Conservation (phyloP, 2,329 filamentous ascomycete species). For the Colletotrichum tofieldiae region DNA sequence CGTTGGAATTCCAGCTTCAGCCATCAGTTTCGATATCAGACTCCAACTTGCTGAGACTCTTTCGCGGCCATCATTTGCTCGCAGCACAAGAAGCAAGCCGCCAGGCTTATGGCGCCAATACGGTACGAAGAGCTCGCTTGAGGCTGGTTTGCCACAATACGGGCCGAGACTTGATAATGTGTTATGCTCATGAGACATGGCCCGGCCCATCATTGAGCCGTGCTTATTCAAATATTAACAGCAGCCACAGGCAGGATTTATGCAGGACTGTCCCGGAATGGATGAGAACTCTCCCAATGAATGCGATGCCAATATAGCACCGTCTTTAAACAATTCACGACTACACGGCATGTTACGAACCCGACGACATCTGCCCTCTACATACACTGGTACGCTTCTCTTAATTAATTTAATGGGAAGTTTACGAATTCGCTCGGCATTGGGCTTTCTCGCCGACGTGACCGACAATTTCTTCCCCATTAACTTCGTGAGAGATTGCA, state of each 20-base stretch:
- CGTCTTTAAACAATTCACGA: not conserved
- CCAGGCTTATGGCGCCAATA: no score
- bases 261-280: not conserved
- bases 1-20: not conserved
- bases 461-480: not conserved
- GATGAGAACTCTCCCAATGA: not conserved
- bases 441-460: conserved; percentile 3
- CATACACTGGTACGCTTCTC: no score
- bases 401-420: not conserved
- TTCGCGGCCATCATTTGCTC: no score
- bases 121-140: not conserved
- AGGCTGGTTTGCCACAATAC: not conserved
- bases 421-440: not conserved
- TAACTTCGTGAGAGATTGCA: not conserved
- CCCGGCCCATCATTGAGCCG: not conserved
- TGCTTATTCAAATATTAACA: not conserved
- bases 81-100: not conserved
- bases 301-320: not conserved
- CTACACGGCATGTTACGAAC: not conserved
- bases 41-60: no score
- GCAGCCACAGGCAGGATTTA: not conserved
- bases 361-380: not conserved
- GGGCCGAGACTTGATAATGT: not conserved
- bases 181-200: not conserved
- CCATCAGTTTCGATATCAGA: not conserved